A percentile compares a stretch with the other conserved stretches of the same genome.
phyloP scores from a whole-genome alignment of 2,329 filamentous ascomycete genomes.

The Macroventuria anomochaeta region DNA sequence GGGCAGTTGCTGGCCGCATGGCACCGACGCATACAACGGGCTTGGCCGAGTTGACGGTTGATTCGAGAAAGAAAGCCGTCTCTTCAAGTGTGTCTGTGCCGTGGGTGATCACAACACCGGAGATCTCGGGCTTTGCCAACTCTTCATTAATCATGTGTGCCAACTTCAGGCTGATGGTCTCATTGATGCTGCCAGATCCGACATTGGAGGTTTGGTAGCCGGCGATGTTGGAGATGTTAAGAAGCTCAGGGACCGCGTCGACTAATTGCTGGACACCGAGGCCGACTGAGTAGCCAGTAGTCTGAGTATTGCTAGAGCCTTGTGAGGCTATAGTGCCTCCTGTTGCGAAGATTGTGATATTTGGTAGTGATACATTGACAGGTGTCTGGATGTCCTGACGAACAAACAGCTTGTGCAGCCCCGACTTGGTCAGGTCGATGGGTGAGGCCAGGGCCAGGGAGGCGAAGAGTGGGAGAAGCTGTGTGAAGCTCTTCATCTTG shows the following conservation, averaged over 20 bases:
- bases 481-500: conserved; percentile 32
- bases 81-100: conserved; percentile 71
- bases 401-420: conserved; percentile 31
- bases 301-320: conserved; percentile 58
- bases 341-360: conserved; percentile 64
- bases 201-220: conserved; percentile 55
- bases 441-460: conserved; percentile 31
- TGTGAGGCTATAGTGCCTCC: conserved; percentile 67
- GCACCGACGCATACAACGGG: conserved; percentile 67
- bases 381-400: conserved; percentile 42
- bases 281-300: conserved; percentile 61
- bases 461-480: conserved; percentile 30
- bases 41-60: conserved; percentile 63
- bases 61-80: conserved; percentile 67
- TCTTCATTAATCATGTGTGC: conserved; percentile 58
- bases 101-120: conserved; percentile 66
- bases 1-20: conserved; percentile 68
- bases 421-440: conserved; percentile 24
- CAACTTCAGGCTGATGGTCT: conserved; percentile 57
- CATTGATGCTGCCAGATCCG: conserved; percentile 51
- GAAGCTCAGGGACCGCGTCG: conserved; percentile 61
- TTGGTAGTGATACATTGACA: conserved; percentile 58
- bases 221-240: conserved; percentile 61
- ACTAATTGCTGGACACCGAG: conserved; percentile 61
- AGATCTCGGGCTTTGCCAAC: conserved; percentile 53